These are phyloP conservation scores for Linnemannia elongata DNA, from an alignment of 192 early-diverging fungal species.

Conservation along the genomic window DNA sequence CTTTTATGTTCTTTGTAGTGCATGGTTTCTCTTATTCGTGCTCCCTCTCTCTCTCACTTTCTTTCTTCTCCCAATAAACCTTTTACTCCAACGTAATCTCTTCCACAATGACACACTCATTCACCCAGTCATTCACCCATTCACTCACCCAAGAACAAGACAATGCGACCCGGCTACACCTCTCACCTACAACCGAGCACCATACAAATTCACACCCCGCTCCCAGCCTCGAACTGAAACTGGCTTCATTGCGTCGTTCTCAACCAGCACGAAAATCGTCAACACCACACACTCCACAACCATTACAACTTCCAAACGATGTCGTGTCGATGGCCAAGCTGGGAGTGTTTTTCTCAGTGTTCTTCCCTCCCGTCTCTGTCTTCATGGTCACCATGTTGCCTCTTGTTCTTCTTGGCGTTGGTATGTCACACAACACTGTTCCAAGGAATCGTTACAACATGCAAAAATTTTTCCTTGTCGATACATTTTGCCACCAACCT, in stretches of 20 bases:
- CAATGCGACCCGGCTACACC: neutral
- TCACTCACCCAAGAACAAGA: neutral
- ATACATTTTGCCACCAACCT: neutral
- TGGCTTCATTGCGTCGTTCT: neutral
- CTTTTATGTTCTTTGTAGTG: neutral
- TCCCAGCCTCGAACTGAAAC: neutral
- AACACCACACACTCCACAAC: neutral
- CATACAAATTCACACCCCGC: neutral
- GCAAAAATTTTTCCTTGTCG: neutral
- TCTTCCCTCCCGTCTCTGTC: neutral
- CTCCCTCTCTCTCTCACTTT: neutral
- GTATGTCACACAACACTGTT: neutral
- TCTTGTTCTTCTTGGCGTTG: neutral
- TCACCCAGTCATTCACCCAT: neutral
- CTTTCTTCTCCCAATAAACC: neutral
- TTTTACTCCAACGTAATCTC: neutral
- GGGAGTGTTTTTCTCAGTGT: neutral
- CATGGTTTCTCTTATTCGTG: neutral
- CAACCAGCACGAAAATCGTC: neutral
- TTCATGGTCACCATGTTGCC: neutral
- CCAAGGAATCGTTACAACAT: neutral
- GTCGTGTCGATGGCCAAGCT: constrained; percentile 10
- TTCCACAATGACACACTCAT: neutral
- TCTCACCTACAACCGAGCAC: neutral
- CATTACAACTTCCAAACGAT: constrained; percentile 6